These are phyloP conservation scores for Dactylella cylindrospora DNA, from an alignment of 2,329 filamentous ascomycete genomes.

Conservation along the genomic window DNA sequence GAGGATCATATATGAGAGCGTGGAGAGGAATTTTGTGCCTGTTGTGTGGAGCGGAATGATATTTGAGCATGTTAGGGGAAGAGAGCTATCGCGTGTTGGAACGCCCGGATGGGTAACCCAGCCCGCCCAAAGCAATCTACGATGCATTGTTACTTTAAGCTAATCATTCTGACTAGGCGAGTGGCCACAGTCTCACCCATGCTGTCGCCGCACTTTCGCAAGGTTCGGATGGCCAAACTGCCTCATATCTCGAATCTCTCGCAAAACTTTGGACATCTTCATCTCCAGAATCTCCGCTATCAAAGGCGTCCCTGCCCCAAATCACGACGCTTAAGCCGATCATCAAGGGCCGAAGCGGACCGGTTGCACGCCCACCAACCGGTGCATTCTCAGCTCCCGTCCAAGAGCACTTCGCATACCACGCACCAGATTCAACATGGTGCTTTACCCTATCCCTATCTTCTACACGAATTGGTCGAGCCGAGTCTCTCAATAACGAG, in stretches of 20 bases:
- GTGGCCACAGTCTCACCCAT: slow-evolving; percentile 13
- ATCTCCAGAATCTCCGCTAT: slow-evolving; percentile 1
- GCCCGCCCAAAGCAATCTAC: neutral
- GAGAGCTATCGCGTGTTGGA: slow-evolving; percentile 6
- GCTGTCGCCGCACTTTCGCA: slow-evolving; percentile 5
- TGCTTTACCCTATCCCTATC: slow-evolving; percentile 27
- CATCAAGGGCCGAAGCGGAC: neutral
- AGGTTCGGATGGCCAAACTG: neutral
- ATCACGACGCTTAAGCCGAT: slow-evolving; percentile 15
- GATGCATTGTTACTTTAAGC: neutral
- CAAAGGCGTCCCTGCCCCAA: slow-evolving; percentile 1
- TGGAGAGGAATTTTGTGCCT: slow-evolving; percentile 27
- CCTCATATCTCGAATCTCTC: slow-evolving; percentile 5
- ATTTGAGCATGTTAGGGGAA: slow-evolving; percentile 29
- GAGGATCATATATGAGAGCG: slow-evolving; percentile 16
- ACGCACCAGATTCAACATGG: slow-evolving; percentile 14
- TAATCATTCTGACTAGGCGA: slow-evolving; percentile 1
- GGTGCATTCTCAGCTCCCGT: slow-evolving; percentile 20
- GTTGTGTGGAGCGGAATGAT: slow-evolving; percentile 35
- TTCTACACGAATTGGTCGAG: slow-evolving; percentile 19
- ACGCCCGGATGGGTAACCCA: slow-evolving; percentile 26
- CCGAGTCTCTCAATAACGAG: slow-evolving; percentile 17
- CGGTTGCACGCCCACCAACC: neutral
- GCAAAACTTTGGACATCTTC: slow-evolving; percentile 13
- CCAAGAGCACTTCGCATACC: slow-evolving; percentile 37